Evolutionary conservation across 2,329 filamentous ascomycete genomes (phyloP).

Genomic region (Colletotrichum kahawae): DNA sequence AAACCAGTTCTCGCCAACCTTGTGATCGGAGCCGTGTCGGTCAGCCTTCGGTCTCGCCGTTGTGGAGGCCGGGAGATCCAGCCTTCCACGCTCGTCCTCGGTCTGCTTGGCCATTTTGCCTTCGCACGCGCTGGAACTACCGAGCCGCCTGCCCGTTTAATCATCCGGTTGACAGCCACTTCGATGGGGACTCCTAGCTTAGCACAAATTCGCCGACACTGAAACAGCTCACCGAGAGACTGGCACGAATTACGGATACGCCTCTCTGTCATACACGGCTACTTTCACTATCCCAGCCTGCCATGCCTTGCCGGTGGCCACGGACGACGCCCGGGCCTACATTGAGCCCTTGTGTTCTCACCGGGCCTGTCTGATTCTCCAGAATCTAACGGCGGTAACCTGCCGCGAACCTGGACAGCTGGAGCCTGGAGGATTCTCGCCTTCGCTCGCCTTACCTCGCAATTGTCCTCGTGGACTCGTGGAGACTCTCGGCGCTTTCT

Average conservation of each 20-base stretch:
- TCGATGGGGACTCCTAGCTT: not conserved
- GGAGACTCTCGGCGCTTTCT: conserved; percentile 19
- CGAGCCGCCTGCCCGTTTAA: not conserved
- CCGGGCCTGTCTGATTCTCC: not conserved
- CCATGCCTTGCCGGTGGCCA: not conserved
- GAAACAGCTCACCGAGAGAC: conserved; percentile 10
- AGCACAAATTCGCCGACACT: conserved; percentile 6
- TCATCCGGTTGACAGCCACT: not conserved
- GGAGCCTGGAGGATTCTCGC: not conserved
- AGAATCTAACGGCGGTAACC: not conserved
- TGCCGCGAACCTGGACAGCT: conserved; percentile 3
- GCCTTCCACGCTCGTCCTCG: not conserved
- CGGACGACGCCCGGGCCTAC: conserved; percentile 15
- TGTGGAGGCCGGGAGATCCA: not conserved
- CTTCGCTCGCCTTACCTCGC: not conserved
- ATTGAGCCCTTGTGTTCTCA: not conserved
- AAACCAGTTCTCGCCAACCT: not conserved
- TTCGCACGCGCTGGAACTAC: not conserved
- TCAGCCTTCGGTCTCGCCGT: conserved; percentile 17
- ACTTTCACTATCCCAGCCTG: conserved; percentile 15
- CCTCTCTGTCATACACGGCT: conserved; percentile 1
- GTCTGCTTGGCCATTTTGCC: conserved; percentile 13
- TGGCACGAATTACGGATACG: conserved; percentile 2
- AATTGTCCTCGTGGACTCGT: conserved; percentile 20
- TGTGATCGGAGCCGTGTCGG: conserved; percentile 17